These are phyloP conservation scores for Eutrema japonicum DNA, from an alignment of 345 rosid species.

Conservation along the genomic window DNA sequence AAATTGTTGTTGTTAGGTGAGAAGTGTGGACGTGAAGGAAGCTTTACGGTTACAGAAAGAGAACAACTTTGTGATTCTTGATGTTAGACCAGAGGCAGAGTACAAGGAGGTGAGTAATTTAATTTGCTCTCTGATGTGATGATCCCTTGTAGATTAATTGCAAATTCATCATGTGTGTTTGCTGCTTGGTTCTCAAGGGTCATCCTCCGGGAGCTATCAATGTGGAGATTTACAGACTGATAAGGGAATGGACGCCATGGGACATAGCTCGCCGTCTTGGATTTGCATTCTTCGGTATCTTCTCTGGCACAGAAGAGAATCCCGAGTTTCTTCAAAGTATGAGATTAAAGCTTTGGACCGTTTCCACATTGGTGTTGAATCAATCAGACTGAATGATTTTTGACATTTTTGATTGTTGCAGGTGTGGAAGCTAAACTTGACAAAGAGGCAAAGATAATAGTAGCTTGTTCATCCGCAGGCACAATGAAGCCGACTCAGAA, in stretches of 20 bases:
- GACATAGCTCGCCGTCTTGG: slow-evolving; percentile 98
- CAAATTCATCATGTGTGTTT: slow-evolving; percentile 11
- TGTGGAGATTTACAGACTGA: slow-evolving; percentile 89
- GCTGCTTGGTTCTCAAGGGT: slow-evolving; percentile 46
- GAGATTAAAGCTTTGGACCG: slow-evolving; percentile 18
- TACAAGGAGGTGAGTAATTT: slow-evolving; percentile 70
- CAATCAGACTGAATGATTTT: slow-evolving; percentile 10
- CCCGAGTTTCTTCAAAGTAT: slow-evolving; percentile 83
- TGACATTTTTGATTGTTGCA: slow-evolving; percentile 32
- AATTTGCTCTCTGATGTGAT: not conserved
- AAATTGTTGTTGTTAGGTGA: slow-evolving; percentile 55
- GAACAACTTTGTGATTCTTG: slow-evolving; percentile 96
- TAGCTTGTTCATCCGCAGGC: slow-evolving; percentile 93
- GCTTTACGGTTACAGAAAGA: slow-evolving; percentile 92
- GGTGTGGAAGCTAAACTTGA: slow-evolving; percentile 80
- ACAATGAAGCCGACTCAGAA: slow-evolving; percentile 84
- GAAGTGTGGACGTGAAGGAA: slow-evolving; percentile 97
- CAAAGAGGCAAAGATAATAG: slow-evolving; percentile 86
- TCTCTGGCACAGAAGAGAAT: slow-evolving; percentile 96
- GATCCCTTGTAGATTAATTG: not conserved
- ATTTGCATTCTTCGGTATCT: slow-evolving; percentile 95
- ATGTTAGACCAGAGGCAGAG: slow-evolving; percentile 94
- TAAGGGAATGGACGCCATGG: slow-evolving; percentile 99
- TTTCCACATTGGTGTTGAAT: slow-evolving; percentile 12
- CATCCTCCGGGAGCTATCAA: slow-evolving; percentile 92